Percentiles rank a stretch among this genome's conserved stretches.
phyloP scores from a whole-genome alignment of 371 early-diverging fungal species.

The Syncephalastrum racemosum region DNA sequence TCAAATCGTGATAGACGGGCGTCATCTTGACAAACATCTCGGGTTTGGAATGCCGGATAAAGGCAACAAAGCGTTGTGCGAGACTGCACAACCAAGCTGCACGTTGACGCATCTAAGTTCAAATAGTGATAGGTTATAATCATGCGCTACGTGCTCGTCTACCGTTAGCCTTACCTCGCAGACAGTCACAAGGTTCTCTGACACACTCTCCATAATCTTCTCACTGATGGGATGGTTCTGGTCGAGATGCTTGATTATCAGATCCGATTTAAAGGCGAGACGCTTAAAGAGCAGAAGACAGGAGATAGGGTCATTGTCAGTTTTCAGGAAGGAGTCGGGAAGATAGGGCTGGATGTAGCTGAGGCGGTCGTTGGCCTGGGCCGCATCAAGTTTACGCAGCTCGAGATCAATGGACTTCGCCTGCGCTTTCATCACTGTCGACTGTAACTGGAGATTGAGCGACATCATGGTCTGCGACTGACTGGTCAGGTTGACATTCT shows the following conservation, averaged over 20 bases:
- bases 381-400: slow-evolving; percentile 80
- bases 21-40: slow-evolving; percentile 71
- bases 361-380: slow-evolving; percentile 79
- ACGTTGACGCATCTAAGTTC: slow-evolving; percentile 60
- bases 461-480: slow-evolving; percentile 86
- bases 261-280: slow-evolving; percentile 75
- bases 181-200: slow-evolving; percentile 51
- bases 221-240: slow-evolving; percentile 64
- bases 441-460: slow-evolving; percentile 80
- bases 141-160: neutral
- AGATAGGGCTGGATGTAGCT: slow-evolving; percentile 72
- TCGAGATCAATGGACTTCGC: slow-evolving; percentile 90
- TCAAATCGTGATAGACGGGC: slow-evolving; percentile 67
- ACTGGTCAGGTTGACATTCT: slow-evolving; percentile 54
- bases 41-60: slow-evolving; percentile 65
- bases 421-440: slow-evolving; percentile 80
- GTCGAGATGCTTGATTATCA: slow-evolving; percentile 77
- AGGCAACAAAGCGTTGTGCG: slow-evolving; percentile 66
- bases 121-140: neutral
- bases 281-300: slow-evolving; percentile 77
- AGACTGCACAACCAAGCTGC: slow-evolving; percentile 71
- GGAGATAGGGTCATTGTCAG: slow-evolving; percentile 78
- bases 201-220: slow-evolving; percentile 54
- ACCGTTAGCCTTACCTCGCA: slow-evolving; percentile 46
- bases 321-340: slow-evolving; percentile 80